A percentile compares a stretch with the other conserved stretches of the same genome.
These are phyloP conservation scores for Leishmania tarentolae DNA, from an alignment of 208 protist species.

Conservation along the genomic window DNA sequence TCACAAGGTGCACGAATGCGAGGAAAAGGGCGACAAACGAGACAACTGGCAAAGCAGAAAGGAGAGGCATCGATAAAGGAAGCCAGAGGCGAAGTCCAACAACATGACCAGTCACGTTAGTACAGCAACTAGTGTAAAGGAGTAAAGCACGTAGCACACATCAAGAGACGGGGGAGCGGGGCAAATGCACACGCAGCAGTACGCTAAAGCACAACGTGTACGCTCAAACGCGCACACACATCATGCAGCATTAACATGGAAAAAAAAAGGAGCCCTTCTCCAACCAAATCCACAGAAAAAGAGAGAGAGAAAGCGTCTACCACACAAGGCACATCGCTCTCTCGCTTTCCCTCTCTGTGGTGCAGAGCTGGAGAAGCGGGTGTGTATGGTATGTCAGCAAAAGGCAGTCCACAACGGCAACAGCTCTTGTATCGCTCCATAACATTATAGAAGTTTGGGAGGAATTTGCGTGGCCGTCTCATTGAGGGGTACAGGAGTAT, in stretches of 20 bases:
- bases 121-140: neutral
- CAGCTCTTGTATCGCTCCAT: neutral
- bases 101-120: neutral
- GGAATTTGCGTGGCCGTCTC: neutral
- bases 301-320: neutral
- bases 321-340: neutral
- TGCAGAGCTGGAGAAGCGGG: neutral
- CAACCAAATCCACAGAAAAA: neutral
- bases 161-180: neutral
- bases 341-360: neutral
- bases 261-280: conserved; percentile 1
- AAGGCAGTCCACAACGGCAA: neutral
- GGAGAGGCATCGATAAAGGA: conserved; percentile 20
- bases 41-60: conserved; percentile 19
- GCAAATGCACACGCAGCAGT: neutral
- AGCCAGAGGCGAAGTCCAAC: neutral
- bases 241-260: neutral
- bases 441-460: neutral
- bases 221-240: neutral
- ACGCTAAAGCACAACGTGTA: neutral
- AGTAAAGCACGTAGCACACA: neutral
- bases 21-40: neutral
- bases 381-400: neutral
- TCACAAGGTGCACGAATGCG: neutral
- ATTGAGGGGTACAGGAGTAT: neutral